A percentile compares a stretch with the other conserved stretches of the same genome.
Evolutionary conservation across 305 asterid species (phyloP).

Genomic region (Solanum hybrid): DNA sequence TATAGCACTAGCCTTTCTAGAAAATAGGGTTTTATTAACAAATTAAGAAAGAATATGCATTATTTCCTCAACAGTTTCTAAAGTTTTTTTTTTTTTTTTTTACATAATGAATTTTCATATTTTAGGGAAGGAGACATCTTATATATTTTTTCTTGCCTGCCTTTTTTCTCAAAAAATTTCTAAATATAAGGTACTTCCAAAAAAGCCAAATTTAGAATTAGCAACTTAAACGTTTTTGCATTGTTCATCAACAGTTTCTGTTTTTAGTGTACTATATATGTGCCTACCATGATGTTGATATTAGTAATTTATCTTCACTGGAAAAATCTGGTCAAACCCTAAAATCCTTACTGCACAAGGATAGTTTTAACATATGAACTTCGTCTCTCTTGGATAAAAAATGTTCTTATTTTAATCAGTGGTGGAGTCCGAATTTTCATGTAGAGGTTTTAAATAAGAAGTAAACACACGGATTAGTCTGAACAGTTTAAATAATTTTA

Average conservation of each 20-base stretch:
- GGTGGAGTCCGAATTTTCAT: not conserved
- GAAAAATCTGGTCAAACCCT: not conserved
- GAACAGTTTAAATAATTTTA: too few relatives aligned
- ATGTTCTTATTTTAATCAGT: not conserved
- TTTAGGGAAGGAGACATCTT: slow-evolving; percentile 4
- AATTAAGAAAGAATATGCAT: slow-evolving; percentile 21
- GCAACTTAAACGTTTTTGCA: slow-evolving; percentile 1
- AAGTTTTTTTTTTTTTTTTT: not conserved
- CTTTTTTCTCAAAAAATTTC: slow-evolving; percentile 14
- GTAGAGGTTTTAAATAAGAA: not conserved
- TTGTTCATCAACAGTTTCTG: slow-evolving; percentile 34
- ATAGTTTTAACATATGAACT: not conserved
- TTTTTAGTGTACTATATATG: not conserved
- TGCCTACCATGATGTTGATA: not conserved
- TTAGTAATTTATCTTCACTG: not conserved
- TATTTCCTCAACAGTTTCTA: slow-evolving; percentile 21
- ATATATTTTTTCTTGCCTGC: slow-evolving; percentile 18
- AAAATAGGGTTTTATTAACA: slow-evolving; percentile 28
- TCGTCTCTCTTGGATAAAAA: not conserved
- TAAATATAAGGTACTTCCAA: slow-evolving; percentile 11
- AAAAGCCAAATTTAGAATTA: slow-evolving; percentile 14
- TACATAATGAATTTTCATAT: not conserved
- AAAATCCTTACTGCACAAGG: not conserved
- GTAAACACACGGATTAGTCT: not conserved
- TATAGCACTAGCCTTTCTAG: slow-evolving; percentile 26